Conservation (phyloP, 306 rosid species). For the Inga leiocalycina region DNA sequence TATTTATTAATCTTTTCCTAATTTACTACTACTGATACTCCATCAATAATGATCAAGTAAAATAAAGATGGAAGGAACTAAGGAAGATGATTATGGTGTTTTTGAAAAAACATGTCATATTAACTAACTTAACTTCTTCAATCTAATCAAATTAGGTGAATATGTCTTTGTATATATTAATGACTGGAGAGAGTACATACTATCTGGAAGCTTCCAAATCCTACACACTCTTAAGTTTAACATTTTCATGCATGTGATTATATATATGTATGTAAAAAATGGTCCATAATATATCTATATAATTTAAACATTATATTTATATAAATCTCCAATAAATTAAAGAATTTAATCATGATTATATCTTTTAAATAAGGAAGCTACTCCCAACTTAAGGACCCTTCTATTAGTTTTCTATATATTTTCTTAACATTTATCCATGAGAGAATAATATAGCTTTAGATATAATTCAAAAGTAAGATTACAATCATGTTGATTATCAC, state of each 20-base stretch:
- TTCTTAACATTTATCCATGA: not conserved
- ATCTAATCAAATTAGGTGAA: no score
- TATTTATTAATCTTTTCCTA: no score
- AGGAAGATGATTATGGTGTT: no score
- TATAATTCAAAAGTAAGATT: not conserved
- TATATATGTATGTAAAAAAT: not conserved
- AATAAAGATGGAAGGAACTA: no score
- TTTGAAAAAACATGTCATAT: no score
- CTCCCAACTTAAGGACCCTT: not conserved
- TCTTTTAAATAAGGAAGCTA: not conserved
- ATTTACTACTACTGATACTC: no score
- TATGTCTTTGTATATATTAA: no score
- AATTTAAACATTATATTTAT: not conserved
- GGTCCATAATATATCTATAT: not conserved
- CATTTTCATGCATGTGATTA: not conserved
- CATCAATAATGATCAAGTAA: no score
- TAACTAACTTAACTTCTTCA: no score
- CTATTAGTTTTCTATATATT: not conserved
- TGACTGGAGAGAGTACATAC: no score
- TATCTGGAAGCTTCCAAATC: no score
- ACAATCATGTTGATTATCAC: not conserved
- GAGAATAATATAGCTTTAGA: slow-evolving; percentile 1
- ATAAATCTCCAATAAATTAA: not conserved
- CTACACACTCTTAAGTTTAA: not conserved
- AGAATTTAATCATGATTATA: not conserved